A percentile compares a stretch with the other conserved stretches of the same genome.
phyloP scores from a whole-genome alignment of 2,329 filamentous ascomycete genomes.

The Pochonia chlamydosporia region DNA sequence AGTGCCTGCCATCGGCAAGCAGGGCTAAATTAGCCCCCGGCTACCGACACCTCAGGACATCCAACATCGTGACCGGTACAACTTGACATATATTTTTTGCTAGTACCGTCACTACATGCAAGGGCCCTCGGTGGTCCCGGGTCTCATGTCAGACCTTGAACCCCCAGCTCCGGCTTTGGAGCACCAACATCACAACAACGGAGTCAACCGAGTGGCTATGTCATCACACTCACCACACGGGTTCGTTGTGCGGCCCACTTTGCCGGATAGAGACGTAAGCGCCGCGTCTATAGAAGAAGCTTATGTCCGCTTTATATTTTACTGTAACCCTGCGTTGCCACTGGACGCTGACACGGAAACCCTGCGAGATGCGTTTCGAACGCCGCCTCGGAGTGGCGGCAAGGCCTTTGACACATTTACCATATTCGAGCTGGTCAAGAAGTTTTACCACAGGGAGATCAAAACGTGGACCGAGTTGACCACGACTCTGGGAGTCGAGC shows the following conservation, averaged over 20 bases:
- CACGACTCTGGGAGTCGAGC: slow-evolving; percentile 80
- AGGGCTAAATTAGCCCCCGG: no score
- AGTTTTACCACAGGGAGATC: slow-evolving; percentile 75
- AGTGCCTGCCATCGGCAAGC: no score
- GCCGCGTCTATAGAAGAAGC: slow-evolving; percentile 71
- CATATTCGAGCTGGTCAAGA: slow-evolving; percentile 72
- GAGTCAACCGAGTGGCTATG: background rate
- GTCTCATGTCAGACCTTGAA: no score
- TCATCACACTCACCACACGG: background rate
- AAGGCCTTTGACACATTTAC: slow-evolving; percentile 76
- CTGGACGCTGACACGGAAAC: slow-evolving; percentile 63
- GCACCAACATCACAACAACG: background rate
- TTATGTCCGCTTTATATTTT: slow-evolving; percentile 79
- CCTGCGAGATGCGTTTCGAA: slow-evolving; percentile 70
- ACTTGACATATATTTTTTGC: no score
- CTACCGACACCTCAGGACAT: no score
- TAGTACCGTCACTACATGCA: no score
- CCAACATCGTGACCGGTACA: no score
- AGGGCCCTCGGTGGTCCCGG: no score
- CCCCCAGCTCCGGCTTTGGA: no score
- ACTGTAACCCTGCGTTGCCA: slow-evolving; percentile 77
- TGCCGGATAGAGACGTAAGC: slow-evolving; percentile 65
- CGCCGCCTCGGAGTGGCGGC: slow-evolving; percentile 78
- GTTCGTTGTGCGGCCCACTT: slow-evolving; percentile 19
- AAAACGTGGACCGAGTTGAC: slow-evolving; percentile 91